Base-by-base conservation (phyloP, 176 grass and related monocot genomes). In the Zea mays region DNA sequence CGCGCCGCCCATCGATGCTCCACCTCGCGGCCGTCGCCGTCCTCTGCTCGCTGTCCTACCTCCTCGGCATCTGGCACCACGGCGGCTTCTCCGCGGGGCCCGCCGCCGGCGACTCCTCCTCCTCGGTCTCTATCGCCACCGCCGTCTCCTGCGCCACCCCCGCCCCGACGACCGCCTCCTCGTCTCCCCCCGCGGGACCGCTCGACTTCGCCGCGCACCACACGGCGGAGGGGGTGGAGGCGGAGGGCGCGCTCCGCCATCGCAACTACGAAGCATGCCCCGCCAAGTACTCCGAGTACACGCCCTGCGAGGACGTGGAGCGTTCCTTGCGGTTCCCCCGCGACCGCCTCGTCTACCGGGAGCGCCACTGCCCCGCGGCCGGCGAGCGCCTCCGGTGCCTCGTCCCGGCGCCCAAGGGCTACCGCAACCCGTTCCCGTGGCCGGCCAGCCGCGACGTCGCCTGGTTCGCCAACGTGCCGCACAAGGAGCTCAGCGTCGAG, bases 401-500 rank as follows among this genome's bases (percentile, higher is more conserved):
- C 55, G 80, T 99, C 3, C 96, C 92, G 4, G 92, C 89, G 36
- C 92, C 96, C 27, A 21, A 8, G 10, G 87, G 92, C 3, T 99
- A 99, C 90, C 81, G 75, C 83, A 95, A 81, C 17, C 92, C 92
- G 16, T 95, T 95, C 77, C 85, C 83, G 34, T 99, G 96, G 96
- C 96, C 96, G 0, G 10, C 60, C 39, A 99, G 96, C 82, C 82
- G 96, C 77, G 88, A 87, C 47, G 72, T 75, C 58, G 96, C 90
- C 9, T 95, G 92, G 96, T 93, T 92, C 77, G 83, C 89, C 61
- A 99, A 99, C 78, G 92, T 95, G 74, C 96, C 96, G 27, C 92
- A 99, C 79, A 95, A 95, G 81, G 92, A 95, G 87, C 85, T 99
- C 64, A 86, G 81, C 40, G 90, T 95, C 38, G 96, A 99, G 90